These are phyloP conservation scores for Aquilaria sinensis DNA, from an alignment of 345 rosid species.

Conservation along the genomic window DNA sequence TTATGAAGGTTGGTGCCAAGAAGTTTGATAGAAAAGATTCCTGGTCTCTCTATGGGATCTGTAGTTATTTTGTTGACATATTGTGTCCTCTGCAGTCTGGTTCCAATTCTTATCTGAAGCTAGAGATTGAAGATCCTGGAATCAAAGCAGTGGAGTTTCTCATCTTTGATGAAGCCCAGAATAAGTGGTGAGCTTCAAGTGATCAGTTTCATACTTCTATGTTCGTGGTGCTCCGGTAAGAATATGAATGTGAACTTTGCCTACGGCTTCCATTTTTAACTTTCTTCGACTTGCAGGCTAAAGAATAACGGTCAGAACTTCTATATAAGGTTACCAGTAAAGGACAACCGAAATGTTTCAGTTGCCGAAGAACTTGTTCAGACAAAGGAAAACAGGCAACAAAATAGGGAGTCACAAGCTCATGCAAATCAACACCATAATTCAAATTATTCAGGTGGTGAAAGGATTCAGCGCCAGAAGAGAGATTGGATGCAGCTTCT, in stretches of 20 bases:
- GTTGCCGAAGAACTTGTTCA: conserved; percentile 97
- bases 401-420: conserved; percentile 4
- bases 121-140: conserved; percentile 77
- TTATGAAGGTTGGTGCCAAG: conserved; percentile 52
- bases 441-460: conserved; percentile 31
- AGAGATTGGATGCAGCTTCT: conserved; percentile 68
- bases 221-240: conserved; percentile 9
- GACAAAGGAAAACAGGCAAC: conserved; percentile 52
- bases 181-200: conserved; percentile 61
- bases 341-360: conserved; percentile 38
- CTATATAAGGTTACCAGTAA: conserved; percentile 56
- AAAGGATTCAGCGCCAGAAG: conserved; percentile 69
- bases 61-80: conserved; percentile 5
- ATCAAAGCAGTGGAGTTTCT: conserved; percentile 90
- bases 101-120: conserved; percentile 46
- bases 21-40: conserved; percentile 2
- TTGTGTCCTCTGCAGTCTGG: conserved; percentile 45
- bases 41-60: conserved; percentile 6
- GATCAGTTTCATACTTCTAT: conserved; percentile 4
- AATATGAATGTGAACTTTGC: conserved; percentile 4
- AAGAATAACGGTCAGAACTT: conserved; percentile 85
- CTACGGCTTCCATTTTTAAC: not conserved
- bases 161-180: conserved; percentile 69
- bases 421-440: conserved; percentile 23
- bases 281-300: conserved; percentile 47